Base-by-base conservation (phyloP, 305 asterid genomes). In the Stenogyne calaminthoides region DNA sequence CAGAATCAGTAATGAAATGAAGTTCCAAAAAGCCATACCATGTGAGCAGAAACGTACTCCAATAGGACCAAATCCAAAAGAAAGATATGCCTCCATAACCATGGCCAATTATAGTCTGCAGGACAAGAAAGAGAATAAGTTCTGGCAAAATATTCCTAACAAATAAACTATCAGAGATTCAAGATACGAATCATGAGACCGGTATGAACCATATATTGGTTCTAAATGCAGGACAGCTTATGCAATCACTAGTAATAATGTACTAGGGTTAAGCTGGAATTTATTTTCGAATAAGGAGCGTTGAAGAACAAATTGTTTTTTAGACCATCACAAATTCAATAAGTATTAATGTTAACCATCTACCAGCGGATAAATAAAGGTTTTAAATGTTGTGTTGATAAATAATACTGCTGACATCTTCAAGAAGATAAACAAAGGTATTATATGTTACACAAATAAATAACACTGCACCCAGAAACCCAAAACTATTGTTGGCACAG, bases 51-150 rank as follows among this genome's bases (percentile, higher is more conserved):
- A 95, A 95, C 20, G 99, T 92, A 84, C 99, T 95, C 99, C 99
- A 95, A 78, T 95, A 95, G 20, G 99, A 95, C 99, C 98, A 95
- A 79, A 88, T 89, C 97, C 97, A 95, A 80, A 95, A 95, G 93
- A 95, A 95, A 81, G 99, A 92, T 75, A 95, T 87, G 79, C 97
- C 97, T 63, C 95, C 96, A 84, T 83, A 89, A 64, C 77, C 86
- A 67, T 86, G 93, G 47, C 89, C 96, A 73, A 82, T 80, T 77
- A 83, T 83, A 57, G 99, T 88, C 99, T 95, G 94, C 80, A 83
- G 36, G 54, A 27, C 42, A 84, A 49, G 64, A 75, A 74, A 52
- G 29, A 80, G 40, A 73, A 29, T 67, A 71, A 71, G 80, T 9
- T 46, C 10, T 8, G 59, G 56, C 20, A 9, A 62, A 57, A 32